Evolutionary conservation across 2,329 filamentous ascomycete genomes (phyloP), one percentile per base, ranked within the genome.

Genomic region (Diaporthe citri): DNA sequence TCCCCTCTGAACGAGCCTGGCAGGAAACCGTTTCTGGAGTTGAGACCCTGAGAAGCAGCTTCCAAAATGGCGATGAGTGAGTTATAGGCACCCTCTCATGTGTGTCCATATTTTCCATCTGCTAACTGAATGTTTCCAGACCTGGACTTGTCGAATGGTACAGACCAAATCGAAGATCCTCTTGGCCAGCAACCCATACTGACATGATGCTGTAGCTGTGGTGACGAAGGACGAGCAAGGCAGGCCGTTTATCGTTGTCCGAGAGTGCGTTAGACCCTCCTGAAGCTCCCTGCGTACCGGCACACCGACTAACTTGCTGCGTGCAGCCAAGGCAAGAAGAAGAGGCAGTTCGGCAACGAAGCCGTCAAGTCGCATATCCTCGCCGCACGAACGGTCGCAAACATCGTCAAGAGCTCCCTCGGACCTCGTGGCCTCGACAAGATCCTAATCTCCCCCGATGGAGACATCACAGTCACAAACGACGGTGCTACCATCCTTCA

Each of bases 381-480:
- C 81, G 96, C 97, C 76, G 97, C 97, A 73, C 93, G 96, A 83
- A 98, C 97, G 75, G 96, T 99, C 80, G 94, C 97, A 80, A 97
- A 95, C 87, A 97, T 99, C 80, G 95, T 99, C 86, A 98, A 97
- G 89, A 97, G 95, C 76, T 99, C 97, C 78, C 90, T 99, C 80
- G 97, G 97, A 69, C 97, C 97, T 72, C 94, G 97, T 80, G 97
- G 97, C 78, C 92, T 99, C 82, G 97, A 99, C 89, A 99, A 99
- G 89, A 99, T 99, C 83, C 91, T 99, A 80, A 99, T 99, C 81
- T 99, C 97, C 70, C 94, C 97, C 77, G 97, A 99, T 84, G 97
- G 97, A 84, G 97, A 99, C 86, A 99, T 99, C 84, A 99, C 97
- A 77, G 95, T 99, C 77, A 99, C 97, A 79, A 99, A 99, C 88